Conservation (phyloP, 352 stramenopile species). For the Globisporangium yorkense region DNA sequence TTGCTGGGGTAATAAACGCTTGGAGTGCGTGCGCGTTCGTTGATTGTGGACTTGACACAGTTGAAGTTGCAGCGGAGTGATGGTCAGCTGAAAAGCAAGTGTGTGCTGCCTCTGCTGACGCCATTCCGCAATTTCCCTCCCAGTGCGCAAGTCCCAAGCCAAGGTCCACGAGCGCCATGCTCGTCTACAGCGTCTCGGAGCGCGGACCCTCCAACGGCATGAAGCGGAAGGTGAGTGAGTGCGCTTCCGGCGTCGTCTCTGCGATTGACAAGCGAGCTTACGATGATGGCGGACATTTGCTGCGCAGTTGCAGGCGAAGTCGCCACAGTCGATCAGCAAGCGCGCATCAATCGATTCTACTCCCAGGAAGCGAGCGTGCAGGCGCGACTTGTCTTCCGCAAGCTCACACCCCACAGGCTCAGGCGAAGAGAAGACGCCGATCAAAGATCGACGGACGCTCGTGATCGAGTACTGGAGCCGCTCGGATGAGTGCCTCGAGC, state of each 20-base stretch:
- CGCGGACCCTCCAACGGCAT: neutral
- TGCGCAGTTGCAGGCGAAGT: neutral
- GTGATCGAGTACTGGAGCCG: slow-evolving; percentile 24
- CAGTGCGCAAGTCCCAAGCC: neutral
- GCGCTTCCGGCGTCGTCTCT: neutral
- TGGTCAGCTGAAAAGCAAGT: neutral
- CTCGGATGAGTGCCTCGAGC: slow-evolving; percentile 21
- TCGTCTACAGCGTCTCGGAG: neutral
- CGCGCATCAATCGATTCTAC: neutral
- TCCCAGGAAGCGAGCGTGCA: neutral
- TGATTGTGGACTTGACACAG: neutral
- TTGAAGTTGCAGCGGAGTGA: slow-evolving; percentile 11
- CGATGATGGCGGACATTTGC: neutral
- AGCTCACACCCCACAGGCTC: neutral
- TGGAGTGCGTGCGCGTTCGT: neutral
- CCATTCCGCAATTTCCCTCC: slow-evolving; percentile 8
- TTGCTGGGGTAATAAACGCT: neutral
- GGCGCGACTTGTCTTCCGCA: neutral
- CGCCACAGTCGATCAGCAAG: neutral
- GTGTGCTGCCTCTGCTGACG: neutral
- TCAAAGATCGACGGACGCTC: slow-evolving; percentile 10
- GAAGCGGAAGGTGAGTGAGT: neutral
- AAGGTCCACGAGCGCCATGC: neutral
- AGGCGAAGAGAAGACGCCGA: neutral
- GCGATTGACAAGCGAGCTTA: neutral